These are phyloP conservation scores for Aspergillus bombycis DNA, from an alignment of 2,329 filamentous ascomycete genomes.

Conservation along the genomic window DNA sequence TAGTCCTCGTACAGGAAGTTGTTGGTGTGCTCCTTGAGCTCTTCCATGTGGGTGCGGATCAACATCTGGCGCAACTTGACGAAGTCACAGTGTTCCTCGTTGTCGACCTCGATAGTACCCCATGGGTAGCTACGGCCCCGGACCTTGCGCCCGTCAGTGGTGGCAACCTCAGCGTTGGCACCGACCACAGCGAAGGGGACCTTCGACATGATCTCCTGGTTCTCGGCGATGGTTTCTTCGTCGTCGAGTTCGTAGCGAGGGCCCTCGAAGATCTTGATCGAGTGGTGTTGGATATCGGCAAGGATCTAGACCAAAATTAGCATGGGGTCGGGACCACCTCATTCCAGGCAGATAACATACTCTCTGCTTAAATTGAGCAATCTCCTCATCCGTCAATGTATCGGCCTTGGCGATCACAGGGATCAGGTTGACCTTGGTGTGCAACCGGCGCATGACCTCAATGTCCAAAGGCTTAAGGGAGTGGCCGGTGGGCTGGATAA, in stretches of 20 bases:
- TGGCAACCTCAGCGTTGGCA: constrained; percentile 91
- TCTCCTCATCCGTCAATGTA: constrained; percentile 96
- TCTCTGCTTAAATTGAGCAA: constrained; percentile 90
- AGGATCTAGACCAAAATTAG: constrained; percentile 70
- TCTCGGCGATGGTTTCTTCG: constrained; percentile 99
- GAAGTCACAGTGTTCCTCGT: constrained; percentile 99
- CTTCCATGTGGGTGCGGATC: constrained; percentile 99
- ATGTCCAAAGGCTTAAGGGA: constrained; percentile 98
- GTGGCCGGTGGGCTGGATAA: constrained; percentile 98
- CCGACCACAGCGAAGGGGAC: constrained; percentile 98
- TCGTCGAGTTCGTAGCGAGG: constrained; percentile 98
- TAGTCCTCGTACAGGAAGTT: constrained; percentile 99
- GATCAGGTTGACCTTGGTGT: constrained; percentile 99
- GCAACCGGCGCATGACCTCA: constrained; percentile 97
- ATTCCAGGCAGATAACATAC: constrained; percentile 58
- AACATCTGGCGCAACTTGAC: constrained; percentile 99
- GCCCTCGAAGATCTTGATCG: constrained; percentile 98
- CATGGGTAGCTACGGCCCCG: constrained; percentile 96
- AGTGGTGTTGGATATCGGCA: constrained; percentile 93
- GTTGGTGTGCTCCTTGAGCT: constrained; percentile 99
- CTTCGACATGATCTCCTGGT: constrained; percentile 99
- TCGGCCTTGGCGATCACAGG: constrained; percentile 99
- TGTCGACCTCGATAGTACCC: constrained; percentile 99
- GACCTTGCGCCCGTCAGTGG: constrained; percentile 89
- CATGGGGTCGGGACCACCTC: constrained; percentile 1